These are phyloP conservation scores for Seiridium cupressi DNA, from an alignment of 2,329 filamentous ascomycete genomes.

Conservation along the genomic window DNA sequence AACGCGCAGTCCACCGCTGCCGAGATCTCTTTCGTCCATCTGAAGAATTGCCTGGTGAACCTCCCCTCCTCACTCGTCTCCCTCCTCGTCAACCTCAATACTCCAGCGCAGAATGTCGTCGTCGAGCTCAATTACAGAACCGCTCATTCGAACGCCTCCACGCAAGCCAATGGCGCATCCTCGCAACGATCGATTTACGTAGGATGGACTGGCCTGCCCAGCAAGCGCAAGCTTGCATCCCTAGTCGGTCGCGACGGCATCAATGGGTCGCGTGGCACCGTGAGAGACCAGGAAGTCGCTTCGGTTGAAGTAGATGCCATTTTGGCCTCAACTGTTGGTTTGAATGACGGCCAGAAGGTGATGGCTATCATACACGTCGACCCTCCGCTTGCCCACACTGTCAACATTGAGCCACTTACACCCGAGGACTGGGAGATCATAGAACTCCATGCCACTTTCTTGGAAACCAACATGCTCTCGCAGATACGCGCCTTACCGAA, in stretches of 20 bases:
- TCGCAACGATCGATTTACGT: constrained; percentile 74
- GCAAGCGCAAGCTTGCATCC: constrained; percentile 75
- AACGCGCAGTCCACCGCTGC: constrained; percentile 67
- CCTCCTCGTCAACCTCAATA: constrained; percentile 84
- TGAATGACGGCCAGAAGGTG: constrained; percentile 81
- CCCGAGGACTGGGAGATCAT: constrained; percentile 99
- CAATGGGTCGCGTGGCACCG: constrained; percentile 53
- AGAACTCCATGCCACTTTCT: constrained; percentile 91
- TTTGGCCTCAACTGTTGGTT: constrained; percentile 72
- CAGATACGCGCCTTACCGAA: constrained; percentile 94
- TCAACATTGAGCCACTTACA: constrained; percentile 95
- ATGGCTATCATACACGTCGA: constrained; percentile 75
- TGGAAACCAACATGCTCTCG: constrained; percentile 88
- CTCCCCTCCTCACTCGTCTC: constrained; percentile 82
- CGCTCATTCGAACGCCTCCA: constrained; percentile 40
- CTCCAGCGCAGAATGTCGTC: constrained; percentile 91
- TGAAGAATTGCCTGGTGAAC: constrained; percentile 95
- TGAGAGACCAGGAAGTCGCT: constrained; percentile 73
- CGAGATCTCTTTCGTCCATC: constrained; percentile 79
- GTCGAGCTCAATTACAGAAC: constrained; percentile 81
- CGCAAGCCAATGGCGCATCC: constrained; percentile 41
- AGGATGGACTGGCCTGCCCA: constrained; percentile 98
- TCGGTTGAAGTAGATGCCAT: constrained; percentile 86
- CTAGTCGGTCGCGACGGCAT: constrained; percentile 75
- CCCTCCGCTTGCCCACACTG: constrained; percentile 85